Percentiles rank a stretch among this genome's conserved stretches.
Conservation (phyloP, 2,329 filamentous ascomycete genomes). For the Ceratocystis smalleyi region DNA sequence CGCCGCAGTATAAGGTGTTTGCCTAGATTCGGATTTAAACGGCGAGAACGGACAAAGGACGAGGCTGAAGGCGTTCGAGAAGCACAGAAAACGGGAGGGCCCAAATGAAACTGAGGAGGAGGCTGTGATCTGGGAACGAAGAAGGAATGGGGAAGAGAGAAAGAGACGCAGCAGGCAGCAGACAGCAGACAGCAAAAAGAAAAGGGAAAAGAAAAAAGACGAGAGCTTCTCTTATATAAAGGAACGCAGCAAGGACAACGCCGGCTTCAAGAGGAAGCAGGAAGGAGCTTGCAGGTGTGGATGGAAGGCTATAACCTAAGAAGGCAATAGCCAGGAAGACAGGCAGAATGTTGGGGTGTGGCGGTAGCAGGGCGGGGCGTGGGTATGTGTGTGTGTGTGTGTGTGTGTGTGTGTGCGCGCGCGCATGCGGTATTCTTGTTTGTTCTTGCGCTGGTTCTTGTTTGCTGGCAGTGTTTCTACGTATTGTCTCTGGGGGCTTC, state of each 20-base stretch:
- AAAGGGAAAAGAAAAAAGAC: not conserved
- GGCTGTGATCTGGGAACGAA: not conserved
- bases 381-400: no score
- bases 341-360: not conserved
- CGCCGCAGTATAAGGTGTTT: not conserved
- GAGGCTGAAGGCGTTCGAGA: not conserved
- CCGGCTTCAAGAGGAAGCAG: not conserved
- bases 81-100: not conserved
- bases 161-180: not conserved
- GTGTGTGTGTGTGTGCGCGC: no score
- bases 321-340: slow-evolving; percentile 4
- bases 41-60: not conserved
- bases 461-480: no score
- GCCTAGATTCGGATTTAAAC: not conserved
- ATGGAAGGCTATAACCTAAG: not conserved
- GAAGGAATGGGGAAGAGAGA: not conserved
- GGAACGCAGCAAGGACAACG: not conserved
- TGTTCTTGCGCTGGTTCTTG: no score
- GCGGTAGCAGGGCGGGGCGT: not conserved
- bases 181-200: not conserved
- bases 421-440: no score
- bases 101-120: not conserved
- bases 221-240: not conserved
- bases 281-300: not conserved
- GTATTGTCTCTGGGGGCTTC: no score